phyloP scores from a whole-genome alignment of 2,329 filamentous ascomycete species.

The Cercospora brassicicola region DNA sequence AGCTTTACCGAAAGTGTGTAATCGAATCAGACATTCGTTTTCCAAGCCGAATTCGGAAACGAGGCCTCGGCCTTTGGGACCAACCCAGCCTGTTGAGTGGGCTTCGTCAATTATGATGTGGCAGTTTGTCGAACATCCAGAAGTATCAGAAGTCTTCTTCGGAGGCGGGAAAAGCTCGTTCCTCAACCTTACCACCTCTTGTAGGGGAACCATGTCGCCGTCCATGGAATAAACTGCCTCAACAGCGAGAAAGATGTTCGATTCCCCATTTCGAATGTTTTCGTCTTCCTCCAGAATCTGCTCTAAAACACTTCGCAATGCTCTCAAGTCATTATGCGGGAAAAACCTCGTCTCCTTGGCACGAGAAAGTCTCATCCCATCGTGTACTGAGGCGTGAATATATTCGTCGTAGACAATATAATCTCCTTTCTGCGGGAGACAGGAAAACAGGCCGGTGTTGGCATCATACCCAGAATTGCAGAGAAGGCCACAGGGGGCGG shows the following conservation, averaged over 20 bases:
- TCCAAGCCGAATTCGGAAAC: constrained; percentile 60
- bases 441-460: constrained; percentile 51
- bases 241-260: constrained; percentile 66
- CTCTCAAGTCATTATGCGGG: constrained; percentile 55
- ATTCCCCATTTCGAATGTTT: constrained; percentile 41
- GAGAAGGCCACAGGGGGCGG: constrained; percentile 57
- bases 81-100: constrained; percentile 64
- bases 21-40: constrained; percentile 55
- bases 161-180: constrained; percentile 44
- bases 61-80: constrained; percentile 57
- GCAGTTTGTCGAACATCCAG: constrained; percentile 51
- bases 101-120: constrained; percentile 68
- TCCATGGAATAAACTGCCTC: constrained; percentile 83
- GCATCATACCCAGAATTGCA: constrained; percentile 59
- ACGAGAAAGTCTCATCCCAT: constrained; percentile 69
- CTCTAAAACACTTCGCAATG: constrained; percentile 38
- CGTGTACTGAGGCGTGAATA: constrained; percentile 75
- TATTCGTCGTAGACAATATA: constrained; percentile 70
- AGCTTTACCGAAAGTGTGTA: constrained; percentile 69
- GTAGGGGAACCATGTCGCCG: constrained; percentile 68
- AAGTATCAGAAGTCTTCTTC: constrained; percentile 37
- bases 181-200: constrained; percentile 59
- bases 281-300: constrained; percentile 35
- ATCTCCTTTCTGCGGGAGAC: constrained; percentile 50
- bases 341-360: constrained; percentile 55